A percentile compares a stretch with the other conserved stretches of the same genome.
These are phyloP conservation scores for Microsporum ferrugineum DNA, from an alignment of 2,329 filamentous ascomycete genomes.

Conservation along the genomic window DNA sequence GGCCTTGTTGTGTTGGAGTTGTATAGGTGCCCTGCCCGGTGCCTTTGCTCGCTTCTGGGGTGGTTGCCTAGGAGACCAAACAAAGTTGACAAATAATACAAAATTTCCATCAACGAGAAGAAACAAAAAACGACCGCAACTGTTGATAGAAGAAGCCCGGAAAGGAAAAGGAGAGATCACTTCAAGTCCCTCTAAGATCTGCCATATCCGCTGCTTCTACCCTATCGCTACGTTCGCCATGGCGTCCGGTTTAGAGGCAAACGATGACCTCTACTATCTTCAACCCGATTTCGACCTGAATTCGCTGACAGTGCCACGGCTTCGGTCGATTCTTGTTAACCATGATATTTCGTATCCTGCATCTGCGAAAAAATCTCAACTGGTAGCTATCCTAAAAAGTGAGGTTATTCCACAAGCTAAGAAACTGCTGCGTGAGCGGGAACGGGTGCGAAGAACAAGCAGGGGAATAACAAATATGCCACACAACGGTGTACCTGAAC, in stretches of 20 bases:
- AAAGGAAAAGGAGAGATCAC: too few relatives aligned
- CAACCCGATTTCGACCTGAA: constrained; percentile 75
- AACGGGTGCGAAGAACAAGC: constrained; percentile 73
- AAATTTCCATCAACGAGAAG: background rate
- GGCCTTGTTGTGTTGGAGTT: background rate
- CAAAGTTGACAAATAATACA: constrained; percentile 3
- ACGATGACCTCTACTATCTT: constrained; percentile 66
- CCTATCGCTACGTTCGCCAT: constrained; percentile 16
- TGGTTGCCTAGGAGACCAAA: constrained; percentile 32
- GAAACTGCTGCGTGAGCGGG: constrained; percentile 62
- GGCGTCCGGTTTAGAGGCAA: constrained; percentile 14
- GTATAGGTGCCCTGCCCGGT: background rate
- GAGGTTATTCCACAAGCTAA: constrained; percentile 67
- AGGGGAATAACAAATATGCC: constrained; percentile 63
- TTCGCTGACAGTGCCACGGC: constrained; percentile 70
- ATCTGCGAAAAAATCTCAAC: constrained; percentile 80
- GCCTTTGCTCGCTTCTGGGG: background rate
- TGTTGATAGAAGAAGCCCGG: background rate
- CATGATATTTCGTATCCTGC: constrained; percentile 79
- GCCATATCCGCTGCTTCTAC: background rate
- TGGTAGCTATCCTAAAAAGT: constrained; percentile 72
- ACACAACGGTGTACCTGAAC: constrained; percentile 54
- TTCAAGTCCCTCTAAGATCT: too few relatives aligned
- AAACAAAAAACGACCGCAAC: background rate
- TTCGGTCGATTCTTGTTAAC: constrained; percentile 82